phyloP scores from a whole-genome alignment of 805 yeast species.

The Zygotorulaspora danielsina region DNA sequence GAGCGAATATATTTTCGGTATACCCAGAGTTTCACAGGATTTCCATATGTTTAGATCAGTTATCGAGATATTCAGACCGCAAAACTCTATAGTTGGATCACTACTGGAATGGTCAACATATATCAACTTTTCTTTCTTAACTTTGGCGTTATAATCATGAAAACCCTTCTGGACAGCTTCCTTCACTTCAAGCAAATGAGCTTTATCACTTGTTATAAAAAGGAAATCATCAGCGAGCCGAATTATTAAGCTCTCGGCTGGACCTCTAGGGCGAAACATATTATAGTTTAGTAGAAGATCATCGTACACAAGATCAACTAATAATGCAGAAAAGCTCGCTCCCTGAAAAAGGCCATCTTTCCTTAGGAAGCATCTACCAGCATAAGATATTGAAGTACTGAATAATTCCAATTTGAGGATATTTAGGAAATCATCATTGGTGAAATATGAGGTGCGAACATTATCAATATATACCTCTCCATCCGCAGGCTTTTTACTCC shows the following conservation, averaged over 20 bases:
- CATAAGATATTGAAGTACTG: conserved; percentile 44
- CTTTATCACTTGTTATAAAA: conserved; percentile 48
- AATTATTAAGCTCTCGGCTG: conserved; percentile 40
- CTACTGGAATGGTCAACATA: conserved; percentile 22
- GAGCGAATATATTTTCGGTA: conserved; percentile 11
- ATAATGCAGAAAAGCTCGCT: conserved; percentile 62
- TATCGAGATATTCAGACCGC: conserved; percentile 41
- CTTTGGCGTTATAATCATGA: conserved; percentile 40
- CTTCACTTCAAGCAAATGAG: conserved; percentile 33
- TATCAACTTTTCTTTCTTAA: conserved; percentile 41
- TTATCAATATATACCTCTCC: conserved; percentile 32
- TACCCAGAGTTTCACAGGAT: conserved; percentile 19
- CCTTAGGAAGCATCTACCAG: conserved; percentile 42
- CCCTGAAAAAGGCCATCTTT: conserved; percentile 82
- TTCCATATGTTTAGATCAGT: conserved; percentile 38
- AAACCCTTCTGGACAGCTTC: conserved; percentile 37
- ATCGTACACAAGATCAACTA: conserved; percentile 73
- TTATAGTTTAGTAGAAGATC: conserved; percentile 42
- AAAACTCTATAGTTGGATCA: conserved; percentile 34
- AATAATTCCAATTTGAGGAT: conserved; percentile 50
- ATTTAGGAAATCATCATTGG: conserved; percentile 42
- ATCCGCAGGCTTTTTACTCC: conserved; percentile 8
- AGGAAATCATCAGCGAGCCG: conserved; percentile 85
- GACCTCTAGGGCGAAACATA: conserved; percentile 28
- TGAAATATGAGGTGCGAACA: conserved; percentile 36